Evolutionary conservation across 129 eudicot genomes (phyloP).

Genomic region (Rutidosis leptorrhynchoides): DNA sequence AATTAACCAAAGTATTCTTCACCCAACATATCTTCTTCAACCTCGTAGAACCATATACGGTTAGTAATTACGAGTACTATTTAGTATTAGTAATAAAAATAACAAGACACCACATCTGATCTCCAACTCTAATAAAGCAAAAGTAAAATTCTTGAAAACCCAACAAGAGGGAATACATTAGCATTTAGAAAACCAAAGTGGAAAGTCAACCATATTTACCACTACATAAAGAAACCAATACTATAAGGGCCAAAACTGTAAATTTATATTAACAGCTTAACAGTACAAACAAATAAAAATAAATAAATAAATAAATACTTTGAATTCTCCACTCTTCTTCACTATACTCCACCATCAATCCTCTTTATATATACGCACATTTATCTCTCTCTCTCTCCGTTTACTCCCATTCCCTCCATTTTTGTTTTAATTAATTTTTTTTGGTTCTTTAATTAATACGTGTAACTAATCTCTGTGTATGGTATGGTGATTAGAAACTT

Average conservation of each 20-base stretch:
- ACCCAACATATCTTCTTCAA: neutral
- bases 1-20: too few relatives aligned
- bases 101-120: too few relatives aligned
- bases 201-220: slow-evolving; percentile 18
- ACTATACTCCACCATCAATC: neutral
- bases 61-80: too few relatives aligned
- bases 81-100: too few relatives aligned
- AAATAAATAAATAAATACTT: too few relatives aligned
- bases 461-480: neutral
- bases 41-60: neutral
- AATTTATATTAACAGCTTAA: too few relatives aligned
- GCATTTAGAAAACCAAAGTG: slow-evolving; percentile 23
- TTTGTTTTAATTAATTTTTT: neutral
- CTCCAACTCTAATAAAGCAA: slow-evolving; percentile 1
- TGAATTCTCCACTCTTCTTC: neutral
- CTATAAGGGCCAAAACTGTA: slow-evolving; percentile 13
- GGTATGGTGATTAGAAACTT: slow-evolving; percentile 13
- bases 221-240: slow-evolving; percentile 13
- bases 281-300: too few relatives aligned
- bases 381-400: slow-evolving; percentile 5
- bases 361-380: slow-evolving; percentile 15
- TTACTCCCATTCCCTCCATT: neutral
- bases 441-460: neutral
- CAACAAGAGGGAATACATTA: slow-evolving; percentile 23
- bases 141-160: slow-evolving; percentile 16